These are phyloP conservation scores for Aspergillus spinulosporus DNA, from an alignment of 2,329 filamentous ascomycete genomes.

Conservation along the genomic window DNA sequence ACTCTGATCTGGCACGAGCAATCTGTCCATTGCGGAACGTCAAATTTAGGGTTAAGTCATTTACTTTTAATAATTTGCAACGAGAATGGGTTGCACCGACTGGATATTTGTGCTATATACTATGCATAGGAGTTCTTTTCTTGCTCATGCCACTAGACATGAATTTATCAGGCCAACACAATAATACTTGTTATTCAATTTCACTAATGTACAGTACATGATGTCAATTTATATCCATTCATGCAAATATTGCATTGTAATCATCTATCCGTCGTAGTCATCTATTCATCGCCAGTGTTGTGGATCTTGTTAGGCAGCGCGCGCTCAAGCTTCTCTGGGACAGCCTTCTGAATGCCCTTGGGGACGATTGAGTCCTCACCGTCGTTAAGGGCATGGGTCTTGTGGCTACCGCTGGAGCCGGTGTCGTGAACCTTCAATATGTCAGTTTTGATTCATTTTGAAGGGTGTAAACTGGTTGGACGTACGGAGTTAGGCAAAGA, in stretches of 20 bases:
- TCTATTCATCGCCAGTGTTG: conserved; percentile 13
- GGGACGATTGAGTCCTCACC: conserved; percentile 11
- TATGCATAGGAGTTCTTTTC: too few relatives aligned
- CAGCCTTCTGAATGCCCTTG: conserved; percentile 12
- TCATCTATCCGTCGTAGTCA: neutral
- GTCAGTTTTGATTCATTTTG: neutral
- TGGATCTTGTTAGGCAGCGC: conserved; percentile 13
- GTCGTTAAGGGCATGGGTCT: conserved; percentile 10
- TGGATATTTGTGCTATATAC: too few relatives aligned
- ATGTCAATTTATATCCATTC: neutral
- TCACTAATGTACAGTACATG: neutral
- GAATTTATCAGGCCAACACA: too few relatives aligned
- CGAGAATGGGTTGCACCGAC: too few relatives aligned
- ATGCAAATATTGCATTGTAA: neutral
- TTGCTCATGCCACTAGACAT: too few relatives aligned
- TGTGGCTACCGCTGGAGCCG: conserved; percentile 4
- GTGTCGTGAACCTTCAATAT: conserved; percentile 6
- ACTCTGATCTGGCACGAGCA: neutral
- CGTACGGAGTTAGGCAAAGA: neutral
- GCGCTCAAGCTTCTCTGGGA: conserved; percentile 10
- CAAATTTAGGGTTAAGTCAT: too few relatives aligned
- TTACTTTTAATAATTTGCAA: too few relatives aligned
- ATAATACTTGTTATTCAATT: neutral
- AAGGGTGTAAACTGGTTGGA: neutral
- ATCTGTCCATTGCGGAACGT: too few relatives aligned